Base-by-base conservation (phyloP, 2,329 filamentous ascomycete genomes). In the Pseudogymnoascus sp. region DNA sequence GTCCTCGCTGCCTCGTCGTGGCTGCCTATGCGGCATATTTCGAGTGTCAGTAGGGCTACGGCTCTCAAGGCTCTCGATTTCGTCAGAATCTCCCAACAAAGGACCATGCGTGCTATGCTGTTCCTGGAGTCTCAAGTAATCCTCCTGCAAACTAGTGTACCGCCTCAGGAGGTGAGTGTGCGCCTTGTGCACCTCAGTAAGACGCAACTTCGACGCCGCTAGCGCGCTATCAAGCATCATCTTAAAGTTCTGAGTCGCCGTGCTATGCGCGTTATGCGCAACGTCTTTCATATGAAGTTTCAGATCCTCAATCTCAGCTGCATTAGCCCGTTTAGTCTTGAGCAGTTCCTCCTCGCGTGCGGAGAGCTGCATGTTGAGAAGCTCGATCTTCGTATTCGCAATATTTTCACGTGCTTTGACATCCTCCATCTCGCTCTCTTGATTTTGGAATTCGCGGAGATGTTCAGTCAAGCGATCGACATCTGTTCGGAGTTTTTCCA, bases 391-490 rank as follows among this genome's bases (percentile, higher is more conserved):
- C 63, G 80, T 83, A 38, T 85, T 80, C 11, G 87, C 79, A 31
- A 83, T 78, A 15, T 83, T 81, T 1, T 85, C 83, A 28, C 83
- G 80, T n/a, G 82, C 79, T 57, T 83, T 79, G 0, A 83, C 81
- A 19, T 76, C 75, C 62, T 86, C 79, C 42, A 84, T 80, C 65
- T 86, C 83, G 35, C 82, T 77, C 68, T 91, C 86, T 50, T 82
- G 82, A 44, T 84, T 83, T 70, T 91, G 86, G 63, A 83, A 83
- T 57, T 86, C 82, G 2, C 84, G 81, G 65, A 90, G 80, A 19
- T 82, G 81, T 15, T 80, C 79, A n/a, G 83, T 82, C 28, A 90
- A 77, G 28, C 83, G 80, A 21, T 81, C 78, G 1, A 89, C 80
- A 67, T 89, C 83, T 0, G 76, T 76, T 64, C 82, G 82, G 15